These are phyloP conservation scores for Bryoerythrophyllum caledonicum DNA, from an alignment of 225 moss, liverwort and hornwort genomes.

Conservation along the genomic window DNA sequence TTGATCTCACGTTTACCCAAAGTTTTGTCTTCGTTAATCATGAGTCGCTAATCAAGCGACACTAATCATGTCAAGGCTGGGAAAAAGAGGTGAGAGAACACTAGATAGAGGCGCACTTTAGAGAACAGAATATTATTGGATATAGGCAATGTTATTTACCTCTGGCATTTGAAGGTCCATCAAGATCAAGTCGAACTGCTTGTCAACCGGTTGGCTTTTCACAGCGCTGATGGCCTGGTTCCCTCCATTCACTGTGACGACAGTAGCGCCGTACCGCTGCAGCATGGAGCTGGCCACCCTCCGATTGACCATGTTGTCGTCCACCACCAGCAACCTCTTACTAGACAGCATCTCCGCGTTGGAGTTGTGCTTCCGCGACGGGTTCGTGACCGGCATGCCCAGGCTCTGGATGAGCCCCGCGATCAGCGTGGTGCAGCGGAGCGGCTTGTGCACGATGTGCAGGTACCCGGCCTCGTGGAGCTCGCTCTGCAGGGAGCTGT, in stretches of 20 bases:
- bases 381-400: slow-evolving; percentile 56
- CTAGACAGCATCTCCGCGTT: slow-evolving; percentile 50
- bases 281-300: slow-evolving; percentile 88
- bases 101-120: too few species aligned
- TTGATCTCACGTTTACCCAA: too few species aligned
- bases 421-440: slow-evolving; percentile 74
- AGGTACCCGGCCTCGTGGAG: slow-evolving; percentile 63
- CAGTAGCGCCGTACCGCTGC: slow-evolving; percentile 67
- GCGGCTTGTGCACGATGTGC: slow-evolving; percentile 73
- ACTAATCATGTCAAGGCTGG: too few species aligned
- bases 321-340: slow-evolving; percentile 83
- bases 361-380: slow-evolving; percentile 40
- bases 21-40: too few species aligned
- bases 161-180: slow-evolving; percentile 99
- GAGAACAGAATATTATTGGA: background rate
- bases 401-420: slow-evolving; percentile 65
- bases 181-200: slow-evolving; percentile 73
- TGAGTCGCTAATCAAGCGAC: too few species aligned
- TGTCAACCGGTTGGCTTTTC: slow-evolving; percentile 47
- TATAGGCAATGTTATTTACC: too few species aligned
- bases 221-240: slow-evolving; percentile 63
- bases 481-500: slow-evolving; percentile 45
- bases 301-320: slow-evolving; percentile 87
- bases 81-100: too few species aligned
- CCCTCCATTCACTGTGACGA: slow-evolving; percentile 70